Base-by-base conservation (phyloP, 306 rosid species). In the Vigna radiata region DNA sequence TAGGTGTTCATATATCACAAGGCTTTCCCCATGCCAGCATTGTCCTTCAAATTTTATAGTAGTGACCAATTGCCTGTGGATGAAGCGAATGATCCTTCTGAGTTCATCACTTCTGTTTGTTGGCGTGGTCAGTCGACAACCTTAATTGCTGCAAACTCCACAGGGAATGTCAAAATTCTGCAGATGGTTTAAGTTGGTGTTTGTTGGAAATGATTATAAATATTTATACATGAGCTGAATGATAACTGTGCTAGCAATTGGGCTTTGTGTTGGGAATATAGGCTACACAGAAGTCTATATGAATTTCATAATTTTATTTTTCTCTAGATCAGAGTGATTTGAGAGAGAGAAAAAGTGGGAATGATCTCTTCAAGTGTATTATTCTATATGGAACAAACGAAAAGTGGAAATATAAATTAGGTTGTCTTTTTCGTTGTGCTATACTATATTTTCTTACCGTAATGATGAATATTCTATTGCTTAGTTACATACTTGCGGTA, bases 1-100 rank as follows among this genome's bases (percentile, higher is more conserved):
- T 81, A 93, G 97, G 96, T 93, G 72, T 90, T 89, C 72, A 15
- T 93, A 72, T 93, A 90, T 84, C 96, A 93, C 85, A 93, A 93
- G 83, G 92, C 90, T 46, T 93, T 93, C 68, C 96, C 97, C 72
- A 93, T 93, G 94, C 94, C 96, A 1, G 91, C 93, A 44, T 83
- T 90, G 75, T 90, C 96, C 60, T 89, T 81, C 87, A 88, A 93
- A 83, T 93, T 87, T 83, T 83, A 85, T 47, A 83, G 58, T 68
- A 79, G 83, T 27, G 91, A 90, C 72, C 84, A 90, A 11, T 77
- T 84, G 54, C 87, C 90, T 3, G 82, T 92, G 58, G 87, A 86
- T 2, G 91, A 87, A 73, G 75, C 82, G 62, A 94, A 89, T 46
- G 93, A 88, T 33, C 17, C 90, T 52, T 54, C 91, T 7, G 92